Evolutionary conservation across 495 filamentous ascomycete species (phyloP).

Genomic region (Cercophora scortea): DNA sequence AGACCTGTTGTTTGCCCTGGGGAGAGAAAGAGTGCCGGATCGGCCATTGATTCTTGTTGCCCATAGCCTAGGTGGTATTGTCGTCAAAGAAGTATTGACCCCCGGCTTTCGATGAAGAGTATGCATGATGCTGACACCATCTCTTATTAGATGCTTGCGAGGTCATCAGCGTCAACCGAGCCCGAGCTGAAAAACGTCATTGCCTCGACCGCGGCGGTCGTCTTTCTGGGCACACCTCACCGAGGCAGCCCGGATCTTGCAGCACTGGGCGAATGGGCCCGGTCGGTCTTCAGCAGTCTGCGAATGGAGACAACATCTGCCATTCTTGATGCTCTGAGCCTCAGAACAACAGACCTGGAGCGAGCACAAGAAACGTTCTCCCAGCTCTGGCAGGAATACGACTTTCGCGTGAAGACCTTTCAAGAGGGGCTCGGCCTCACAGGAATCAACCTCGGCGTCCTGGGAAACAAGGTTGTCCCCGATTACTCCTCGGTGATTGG

Average conservation of each 20-base stretch:
- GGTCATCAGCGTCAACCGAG: not conserved
- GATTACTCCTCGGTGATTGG: slow-evolving; percentile 21
- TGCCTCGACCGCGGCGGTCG: slow-evolving; percentile 17
- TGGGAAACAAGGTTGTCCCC: slow-evolving; percentile 18
- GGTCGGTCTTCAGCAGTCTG: not conserved
- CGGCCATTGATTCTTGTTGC: too few relatives aligned
- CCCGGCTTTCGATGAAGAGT: too few relatives aligned
- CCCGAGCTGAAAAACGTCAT: not conserved
- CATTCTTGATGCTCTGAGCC: slow-evolving; percentile 5
- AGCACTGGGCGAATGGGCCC: not conserved
- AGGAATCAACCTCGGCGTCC: not conserved
- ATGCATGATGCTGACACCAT: too few relatives aligned
- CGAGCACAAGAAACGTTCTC: slow-evolving; percentile 9
- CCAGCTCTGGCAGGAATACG: slow-evolving; percentile 5
- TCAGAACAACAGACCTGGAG: slow-evolving; percentile 4
- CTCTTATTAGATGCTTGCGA: not conserved
- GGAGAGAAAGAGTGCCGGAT: too few relatives aligned
- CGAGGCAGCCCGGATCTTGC: slow-evolving; percentile 2
- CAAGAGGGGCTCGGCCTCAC: slow-evolving; percentile 7
- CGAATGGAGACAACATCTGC: slow-evolving; percentile 1
- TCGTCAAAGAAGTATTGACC: too few relatives aligned
- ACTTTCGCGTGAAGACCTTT: slow-evolving; percentile 12
- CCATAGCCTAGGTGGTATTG: too few relatives aligned
- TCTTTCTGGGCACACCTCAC: slow-evolving; percentile 36
- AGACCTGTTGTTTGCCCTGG: too few relatives aligned